Base-by-base conservation (phyloP, 2,329 filamentous ascomycete genomes). In the Colletotrichum caudatum region DNA sequence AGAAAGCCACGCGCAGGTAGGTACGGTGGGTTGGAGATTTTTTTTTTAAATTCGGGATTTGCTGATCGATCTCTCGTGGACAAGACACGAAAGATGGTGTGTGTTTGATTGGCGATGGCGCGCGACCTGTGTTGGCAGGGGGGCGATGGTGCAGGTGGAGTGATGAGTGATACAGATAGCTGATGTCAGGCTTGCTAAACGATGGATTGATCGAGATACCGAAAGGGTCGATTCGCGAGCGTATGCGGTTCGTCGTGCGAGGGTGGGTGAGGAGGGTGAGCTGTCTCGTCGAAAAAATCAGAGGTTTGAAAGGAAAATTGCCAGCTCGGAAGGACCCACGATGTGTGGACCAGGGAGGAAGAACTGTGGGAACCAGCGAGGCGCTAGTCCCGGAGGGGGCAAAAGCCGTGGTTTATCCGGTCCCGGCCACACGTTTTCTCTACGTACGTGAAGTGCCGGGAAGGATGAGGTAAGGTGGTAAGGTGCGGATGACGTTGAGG, bases 261-360 rank as follows among this genome's bases (percentile, higher is more conserved):
- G 61, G 64, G 54, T 66, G 71, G 71, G 54, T 66, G 71, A 69
- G 71, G 71, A 73, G 68, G 64, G 60, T 69, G 69, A 73, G 72
- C 72, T 73, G 69, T 64, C 64, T 68, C 65, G 72, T 73, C 68
- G 73, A 74, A 74, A 74, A 74, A 74, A 73, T 71, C 64, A 68
- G 73, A 73, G 73, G 73, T 70, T 69, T 71, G 71, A 73, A 70
- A 72, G 73, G 73, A 74, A 74, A 74, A 74, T 74, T 74, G 73
- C 71, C 73, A 74, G 73, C 71, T 74, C 60, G 68, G 71, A 66
- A 62, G 37, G 70, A 71, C 61, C 70, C 70, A 72, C 70, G 70
- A 72, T 70, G 66, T 72, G 70, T 66, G 70, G 66, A 72, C 70
- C 67, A 66, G 70, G 61, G 69, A 71, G 61, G 65, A 71, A 37